A percentile compares a stretch with the other conserved stretches of the same genome.
Evolutionary conservation across 495 filamentous ascomycete genomes (phyloP).

Genomic region (Daldinia caldariorum): DNA sequence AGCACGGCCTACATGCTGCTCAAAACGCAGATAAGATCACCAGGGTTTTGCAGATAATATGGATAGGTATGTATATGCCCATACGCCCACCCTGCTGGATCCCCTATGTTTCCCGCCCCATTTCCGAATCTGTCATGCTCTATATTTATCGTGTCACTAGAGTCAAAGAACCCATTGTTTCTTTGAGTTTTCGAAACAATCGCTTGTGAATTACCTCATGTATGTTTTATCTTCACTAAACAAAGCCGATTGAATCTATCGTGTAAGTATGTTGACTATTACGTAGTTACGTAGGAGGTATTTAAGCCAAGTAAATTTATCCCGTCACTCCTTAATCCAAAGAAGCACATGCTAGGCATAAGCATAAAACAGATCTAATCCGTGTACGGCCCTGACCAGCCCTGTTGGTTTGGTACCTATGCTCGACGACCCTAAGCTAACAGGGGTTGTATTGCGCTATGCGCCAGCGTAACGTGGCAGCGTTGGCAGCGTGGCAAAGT

Average conservation of each 20-base stretch:
- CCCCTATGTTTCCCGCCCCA: not conserved
- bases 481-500: conserved; percentile 1
- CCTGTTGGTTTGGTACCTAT: conserved; percentile 3
- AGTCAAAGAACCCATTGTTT: not conserved
- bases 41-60: not conserved
- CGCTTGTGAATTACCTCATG: not conserved
- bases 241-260: not conserved
- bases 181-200: not conserved
- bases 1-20: not conserved
- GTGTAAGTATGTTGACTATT: too few species aligned
- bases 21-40: conserved; percentile 5
- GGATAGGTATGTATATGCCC: not conserved
- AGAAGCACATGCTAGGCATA: not conserved
- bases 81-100: conserved; percentile 3
- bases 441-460: not conserved
- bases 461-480: not conserved
- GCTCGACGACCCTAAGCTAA: not conserved
- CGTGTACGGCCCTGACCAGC: not conserved
- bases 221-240: not conserved
- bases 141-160: not conserved
- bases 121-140: not conserved
- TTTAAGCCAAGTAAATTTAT: not conserved
- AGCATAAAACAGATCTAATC: not conserved
- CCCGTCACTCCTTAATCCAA: not conserved
- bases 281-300: not conserved